Evolutionary conservation across 192 early-diverging fungal genomes (phyloP), one percentile per base, ranked within the genome.

Genomic region (Backusella luteola): DNA sequence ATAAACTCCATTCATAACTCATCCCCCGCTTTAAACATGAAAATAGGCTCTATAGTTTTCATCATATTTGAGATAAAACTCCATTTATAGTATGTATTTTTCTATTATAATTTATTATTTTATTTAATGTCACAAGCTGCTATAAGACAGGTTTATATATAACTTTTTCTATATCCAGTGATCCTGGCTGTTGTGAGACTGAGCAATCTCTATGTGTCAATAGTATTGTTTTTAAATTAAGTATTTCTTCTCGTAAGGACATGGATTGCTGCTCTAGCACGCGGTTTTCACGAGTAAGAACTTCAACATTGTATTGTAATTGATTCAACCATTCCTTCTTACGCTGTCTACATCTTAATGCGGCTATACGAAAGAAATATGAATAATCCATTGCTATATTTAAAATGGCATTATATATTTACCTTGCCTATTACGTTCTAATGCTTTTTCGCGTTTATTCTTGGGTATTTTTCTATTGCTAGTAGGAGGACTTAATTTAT

Each of bases 261-360:
- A 85, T 81, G 0, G 89, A 84, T 75, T 92, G 85, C 41, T 76
- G 77, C 73, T 88, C 86, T 66, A 94, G 70, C 19, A 76, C 76
- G 75, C 92, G 88, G 71, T 93, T 93, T 21, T 94, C 92, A 14
- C 77, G 80, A 2, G 90, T 84, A 21, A 93, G 78, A 52, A 80
- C 83, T 53, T 89, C 86, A 41, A 89, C 87, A 76, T 87, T 87
- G 23, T 79, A 78, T 76, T 97, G 93, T 71, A 96, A 88, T 67
- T 91, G 88, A 73, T 87, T 84, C 21, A 97, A 84, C 94, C 94
- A 96, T 79, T 94, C 85, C 83, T 96, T 96, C 81, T 97, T 97
- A 71, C 94, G 92, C 75, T 94, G 94, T n/a, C 96, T 88, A 77
- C 96, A 97, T 85, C 96, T 97, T 23, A 93, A 84, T 1, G 96